Evolutionary conservation across 768 basidiomycete genomes (phyloP), one percentile per base, ranked within the genome.

Genomic region (Boletus sp.): DNA sequence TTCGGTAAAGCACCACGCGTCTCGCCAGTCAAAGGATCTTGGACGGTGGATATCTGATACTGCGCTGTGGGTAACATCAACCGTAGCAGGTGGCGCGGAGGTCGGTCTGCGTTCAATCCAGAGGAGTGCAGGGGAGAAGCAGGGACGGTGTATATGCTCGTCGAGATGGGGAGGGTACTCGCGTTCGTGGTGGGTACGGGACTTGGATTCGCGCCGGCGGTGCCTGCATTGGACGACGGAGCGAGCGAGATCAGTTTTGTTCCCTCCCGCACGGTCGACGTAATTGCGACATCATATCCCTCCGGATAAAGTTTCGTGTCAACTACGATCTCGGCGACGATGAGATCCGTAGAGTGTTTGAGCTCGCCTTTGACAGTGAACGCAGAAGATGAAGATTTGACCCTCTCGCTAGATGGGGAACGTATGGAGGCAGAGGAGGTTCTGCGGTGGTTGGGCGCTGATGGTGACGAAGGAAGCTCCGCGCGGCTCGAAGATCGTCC

Each of bases 1-100:
- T 81, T 84, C 34, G 78, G 74, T 54, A 83, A 81, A 5, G 83
- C 80, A 17, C 74, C 75, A 42, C 78, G 79, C 51, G 75, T 77
- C 72, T 86, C 83, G 15, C 86, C 87, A 25, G 87, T 88, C 56
- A 96, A 73, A 10, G 94, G 94, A 70, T 96, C 91, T 45, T 80
- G 75, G 34, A 95, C 80, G 3, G 88, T 86, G 32, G 85, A 81
- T 42, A 85, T 80, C 66, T 87, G 83, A 65, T 84, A 91, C 57
- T 86, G 87, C 19, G 90, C 85, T 2, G 92, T 96, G 3, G 94
- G 94, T 17, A 97, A 71, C 37, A 80, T 83, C 48, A 98, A 62
- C 46, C 90, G 78, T 14, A 98, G 58, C 43, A 97, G 71, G 70
- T 97, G 93, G 42, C 92, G 80, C 3, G 78, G 77, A 8, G 81